Evolutionary conservation across 2,329 filamentous ascomycete genomes (phyloP), one percentile per base, ranked within the genome.

Genomic region (Botrytis deweyae): DNA sequence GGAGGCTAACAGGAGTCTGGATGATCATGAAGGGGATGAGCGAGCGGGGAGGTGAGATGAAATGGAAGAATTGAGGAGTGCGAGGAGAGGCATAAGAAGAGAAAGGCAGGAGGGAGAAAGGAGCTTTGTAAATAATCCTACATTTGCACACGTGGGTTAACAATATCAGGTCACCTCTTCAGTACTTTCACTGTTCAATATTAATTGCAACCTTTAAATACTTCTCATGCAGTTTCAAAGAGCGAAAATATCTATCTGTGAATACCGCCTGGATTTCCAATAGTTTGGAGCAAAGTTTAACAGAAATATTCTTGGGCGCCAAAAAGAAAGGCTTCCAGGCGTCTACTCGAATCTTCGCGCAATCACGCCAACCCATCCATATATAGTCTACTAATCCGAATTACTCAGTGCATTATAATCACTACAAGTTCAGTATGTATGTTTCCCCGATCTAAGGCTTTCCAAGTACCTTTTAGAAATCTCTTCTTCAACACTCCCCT

Each of bases 161-260:
- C 14, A 8, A 58, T 18, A 29, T 9, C 4, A 58, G 52, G 52
- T 58, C 52, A 29, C 52, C 25, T 29, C 52, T 29, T 18, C 14
- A 1, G n/a, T 33, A 29, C 6, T 8, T 29, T 9, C 52, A 16
- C 0, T 29, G 14, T 29, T 29, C 5, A 58, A 58, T 33, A 29
- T 29, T 6, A 58, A 29, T 29, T 58, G n/a, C 52, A 58, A 29
- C 4, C 29, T 18, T 29, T 14, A 58, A 29, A 9, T 8, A 7
- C 0, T 29, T 29, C 1, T 29, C 52, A 55, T 55, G 25, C 14
- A 29, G 14, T 7, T 58, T 29, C 25, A 55, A 14, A n/a, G 49
- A 2, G 49, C 12, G 12, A 55, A n/a, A 55, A 0, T 0, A 25
- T 16, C 25, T n/a, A 52, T n/a, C 2, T 0, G 12, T 55, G 49